Evolutionary conservation across 23 red algal species (phyloP).

Genomic region (Gracilaria caudata): DNA sequence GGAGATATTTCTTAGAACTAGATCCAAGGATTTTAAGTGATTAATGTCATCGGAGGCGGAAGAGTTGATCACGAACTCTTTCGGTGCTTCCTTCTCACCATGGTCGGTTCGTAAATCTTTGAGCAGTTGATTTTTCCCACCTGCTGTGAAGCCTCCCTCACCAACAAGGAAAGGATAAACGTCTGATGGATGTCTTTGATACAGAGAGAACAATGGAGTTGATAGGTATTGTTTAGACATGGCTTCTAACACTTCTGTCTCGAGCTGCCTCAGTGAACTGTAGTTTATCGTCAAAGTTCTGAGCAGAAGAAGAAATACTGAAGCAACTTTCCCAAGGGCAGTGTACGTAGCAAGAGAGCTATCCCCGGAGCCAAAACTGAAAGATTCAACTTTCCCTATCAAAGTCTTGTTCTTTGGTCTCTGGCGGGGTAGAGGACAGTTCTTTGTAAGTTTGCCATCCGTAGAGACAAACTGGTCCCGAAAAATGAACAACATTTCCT

Average conservation of each 20-base stretch:
- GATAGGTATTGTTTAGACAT: constrained; percentile 12
- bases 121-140: background rate
- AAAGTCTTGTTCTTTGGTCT: background rate
- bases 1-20: constrained; percentile 27
- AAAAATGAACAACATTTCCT: background rate
- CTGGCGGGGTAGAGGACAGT: background rate
- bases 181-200: background rate
- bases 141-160: background rate
- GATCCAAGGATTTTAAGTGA: constrained; percentile 10
- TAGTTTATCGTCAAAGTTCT: constrained; percentile 23
- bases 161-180: constrained; percentile 10
- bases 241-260: constrained; percentile 4
- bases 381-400: constrained; percentile 19
- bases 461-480: background rate
- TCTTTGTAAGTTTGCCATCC: too few species aligned
- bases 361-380: constrained; percentile 12
- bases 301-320: constrained; percentile 51
- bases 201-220: background rate
- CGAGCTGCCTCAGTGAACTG: background rate
- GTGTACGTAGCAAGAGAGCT: constrained; percentile 30
- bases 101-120: background rate
- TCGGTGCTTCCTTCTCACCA: background rate
- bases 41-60: too few species aligned
- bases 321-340: constrained; percentile 27
- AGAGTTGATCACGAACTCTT: background rate